Evolutionary conservation across 352 stramenopile species (phyloP).

Genomic region (Globisporangium spiculum): DNA sequence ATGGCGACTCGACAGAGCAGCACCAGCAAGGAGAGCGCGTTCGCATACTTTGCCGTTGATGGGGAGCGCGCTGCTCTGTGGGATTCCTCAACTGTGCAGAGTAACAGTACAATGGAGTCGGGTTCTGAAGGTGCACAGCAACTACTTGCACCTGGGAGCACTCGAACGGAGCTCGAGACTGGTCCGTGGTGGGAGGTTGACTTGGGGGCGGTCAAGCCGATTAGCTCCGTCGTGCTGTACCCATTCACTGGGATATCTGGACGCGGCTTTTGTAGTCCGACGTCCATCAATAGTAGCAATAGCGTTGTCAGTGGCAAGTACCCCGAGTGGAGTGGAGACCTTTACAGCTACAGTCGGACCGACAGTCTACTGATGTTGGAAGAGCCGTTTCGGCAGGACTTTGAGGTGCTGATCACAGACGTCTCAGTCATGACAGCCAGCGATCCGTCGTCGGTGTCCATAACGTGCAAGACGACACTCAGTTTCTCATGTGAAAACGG

Average conservation of each 20-base stretch:
- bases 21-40: constrained; percentile 32
- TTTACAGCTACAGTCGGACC: constrained; percentile 34
- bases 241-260: constrained; percentile 44
- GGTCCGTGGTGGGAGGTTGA: constrained; percentile 79
- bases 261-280: constrained; percentile 28
- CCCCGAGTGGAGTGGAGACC: constrained; percentile 33
- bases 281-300: neutral
- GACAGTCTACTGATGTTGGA: constrained; percentile 42
- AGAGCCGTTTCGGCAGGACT: constrained; percentile 51
- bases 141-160: constrained; percentile 38
- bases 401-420: constrained; percentile 44
- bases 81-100: constrained; percentile 34
- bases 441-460: constrained; percentile 12
- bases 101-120: neutral
- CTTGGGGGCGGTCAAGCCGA: constrained; percentile 38
- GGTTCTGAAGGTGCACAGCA: neutral
- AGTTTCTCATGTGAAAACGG: constrained; percentile 51
- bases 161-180: constrained; percentile 32
- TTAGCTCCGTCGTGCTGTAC: constrained; percentile 47
- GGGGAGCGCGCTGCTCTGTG: constrained; percentile 31
- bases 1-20: constrained; percentile 68
- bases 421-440: constrained; percentile 20
- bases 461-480: constrained; percentile 27
- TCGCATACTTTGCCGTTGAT: constrained; percentile 52
- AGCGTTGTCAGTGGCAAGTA: constrained; percentile 11